Evolutionary conservation across 1,284 basidiomycete genomes (phyloP).

Genomic region (Wolfiporia cocos): DNA sequence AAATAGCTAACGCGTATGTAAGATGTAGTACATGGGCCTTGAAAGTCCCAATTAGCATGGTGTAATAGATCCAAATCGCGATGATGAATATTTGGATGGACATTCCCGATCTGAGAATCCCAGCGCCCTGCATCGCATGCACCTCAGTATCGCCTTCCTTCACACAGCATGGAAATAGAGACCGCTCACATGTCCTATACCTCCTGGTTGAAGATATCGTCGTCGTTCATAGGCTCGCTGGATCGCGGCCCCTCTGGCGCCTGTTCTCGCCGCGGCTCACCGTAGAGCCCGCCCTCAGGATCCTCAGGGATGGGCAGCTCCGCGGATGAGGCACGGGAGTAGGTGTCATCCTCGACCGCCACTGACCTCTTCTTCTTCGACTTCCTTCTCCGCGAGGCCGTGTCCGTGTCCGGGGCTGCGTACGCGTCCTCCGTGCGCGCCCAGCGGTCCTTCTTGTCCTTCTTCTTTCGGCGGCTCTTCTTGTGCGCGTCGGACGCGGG

Average conservation of each 20-base stretch:
- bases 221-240: conserved; percentile 15
- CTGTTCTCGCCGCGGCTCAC: conserved; percentile 23
- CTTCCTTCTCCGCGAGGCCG: conserved; percentile 34
- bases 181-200: too few species aligned
- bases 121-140: background rate
- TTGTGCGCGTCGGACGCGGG: conserved; percentile 29
- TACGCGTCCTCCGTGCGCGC: conserved; percentile 80
- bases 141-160: too few species aligned
- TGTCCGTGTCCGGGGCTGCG: conserved; percentile 39
- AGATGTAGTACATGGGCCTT: background rate
- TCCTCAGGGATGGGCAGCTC: conserved; percentile 74
- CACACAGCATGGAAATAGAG: too few species aligned
- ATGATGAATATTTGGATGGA: too few species aligned
- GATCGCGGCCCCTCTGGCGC: conserved; percentile 11
- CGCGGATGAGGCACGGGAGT: conserved; percentile 41
- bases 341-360: conserved; percentile 34
- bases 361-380: conserved; percentile 43
- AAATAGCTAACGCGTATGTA: background rate
- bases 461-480: conserved; percentile 53
- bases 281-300: conserved; percentile 60
- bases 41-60: too few species aligned
- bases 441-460: conserved; percentile 80
- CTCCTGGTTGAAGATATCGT: conserved; percentile 41
- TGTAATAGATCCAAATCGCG: too few species aligned
- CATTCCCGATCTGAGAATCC: too few species aligned